Evolutionary conservation across 129 eudicot species (phyloP).

Genomic region (Scalesia atractyloides): DNA sequence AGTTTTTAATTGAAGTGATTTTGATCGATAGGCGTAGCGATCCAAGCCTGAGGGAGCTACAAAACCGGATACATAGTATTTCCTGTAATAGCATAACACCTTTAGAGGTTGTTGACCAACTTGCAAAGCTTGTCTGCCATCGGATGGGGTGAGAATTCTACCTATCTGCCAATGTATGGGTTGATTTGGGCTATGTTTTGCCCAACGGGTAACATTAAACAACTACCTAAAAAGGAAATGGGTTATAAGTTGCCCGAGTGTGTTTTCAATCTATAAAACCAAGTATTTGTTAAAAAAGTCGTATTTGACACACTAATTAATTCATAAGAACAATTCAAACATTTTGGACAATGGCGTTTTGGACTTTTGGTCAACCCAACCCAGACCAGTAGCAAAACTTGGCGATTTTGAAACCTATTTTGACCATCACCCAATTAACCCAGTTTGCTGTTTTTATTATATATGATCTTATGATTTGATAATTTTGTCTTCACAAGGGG

Average conservation of each 20-base stretch:
- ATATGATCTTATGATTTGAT: conserved; percentile 6
- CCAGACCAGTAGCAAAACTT: background rate
- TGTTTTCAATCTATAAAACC: background rate
- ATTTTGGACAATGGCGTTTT: background rate
- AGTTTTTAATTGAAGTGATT: conserved; percentile 67
- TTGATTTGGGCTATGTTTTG: background rate
- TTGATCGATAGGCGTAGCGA: conserved; percentile 64
- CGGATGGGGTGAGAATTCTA: conserved; percentile 72
- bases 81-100: conserved; percentile 61
- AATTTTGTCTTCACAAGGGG: conserved; percentile 49
- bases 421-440: background rate
- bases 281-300: background rate
- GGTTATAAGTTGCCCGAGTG: background rate
- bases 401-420: background rate
- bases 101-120: conserved; percentile 71
- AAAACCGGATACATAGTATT: conserved; percentile 53
- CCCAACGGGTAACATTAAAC: background rate
- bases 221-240: conserved; percentile 7
- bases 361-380: background rate
- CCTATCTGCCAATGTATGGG: background rate
- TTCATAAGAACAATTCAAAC: background rate
- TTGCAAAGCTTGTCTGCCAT: conserved; percentile 81
- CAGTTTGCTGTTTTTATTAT: background rate
- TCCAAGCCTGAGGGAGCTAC: conserved; percentile 73
- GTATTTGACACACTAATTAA: background rate